Base-by-base conservation (phyloP, 2,329 filamentous ascomycete genomes). In the Pseudocercospora fuligena region DNA sequence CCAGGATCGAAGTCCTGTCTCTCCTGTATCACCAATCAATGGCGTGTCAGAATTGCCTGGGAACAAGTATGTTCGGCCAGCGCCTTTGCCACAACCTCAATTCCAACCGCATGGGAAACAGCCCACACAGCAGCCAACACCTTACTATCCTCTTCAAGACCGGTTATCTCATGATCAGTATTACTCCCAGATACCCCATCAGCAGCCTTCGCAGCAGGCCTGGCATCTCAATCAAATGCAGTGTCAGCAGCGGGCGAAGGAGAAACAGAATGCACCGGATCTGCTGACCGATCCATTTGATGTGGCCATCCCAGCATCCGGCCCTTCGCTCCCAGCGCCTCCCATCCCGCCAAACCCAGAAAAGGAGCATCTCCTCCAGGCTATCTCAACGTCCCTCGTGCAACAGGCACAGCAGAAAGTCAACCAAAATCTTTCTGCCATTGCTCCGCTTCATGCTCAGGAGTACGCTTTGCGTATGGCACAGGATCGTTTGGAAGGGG, bases 321-420 rank as follows among this genome's bases (percentile, higher is more conserved):
- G 82, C 7, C n/a, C 83, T 79, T 27, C 84, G 80, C 77, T 88
- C 7, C 85, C 90, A 5, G 88, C 93, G 0, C 94, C 95, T 0
- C 94, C 94, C 0, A 93, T 97, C 33, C 94, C 95, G 0, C 94
- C 93, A 0, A 99, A 99, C 74, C 95, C 95, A 0, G 93, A 98
- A 80, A 97, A 97, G 77, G 93, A 98, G 78, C 90, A 91, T 21
- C 87, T 98, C 16, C 85, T 97, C 2, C 86, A 87, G 61, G 91
- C 93, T 53, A 86, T 98, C 31, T 93, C 90, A 40, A 83, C 86
- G 64, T 87, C 89, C 0, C 83, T 98, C 2, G 84, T 89, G 63
- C 82, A 87, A 46, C 89, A 92, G 69, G 89, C 94, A 16, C 88
- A 89, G 68, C 86, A 86, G 57, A 90, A 89, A 61, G 86, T 91